These are phyloP conservation scores for Tolypocladium endophyticum DNA, from an alignment of 2,329 filamentous ascomycete species.

Conservation along the genomic window DNA sequence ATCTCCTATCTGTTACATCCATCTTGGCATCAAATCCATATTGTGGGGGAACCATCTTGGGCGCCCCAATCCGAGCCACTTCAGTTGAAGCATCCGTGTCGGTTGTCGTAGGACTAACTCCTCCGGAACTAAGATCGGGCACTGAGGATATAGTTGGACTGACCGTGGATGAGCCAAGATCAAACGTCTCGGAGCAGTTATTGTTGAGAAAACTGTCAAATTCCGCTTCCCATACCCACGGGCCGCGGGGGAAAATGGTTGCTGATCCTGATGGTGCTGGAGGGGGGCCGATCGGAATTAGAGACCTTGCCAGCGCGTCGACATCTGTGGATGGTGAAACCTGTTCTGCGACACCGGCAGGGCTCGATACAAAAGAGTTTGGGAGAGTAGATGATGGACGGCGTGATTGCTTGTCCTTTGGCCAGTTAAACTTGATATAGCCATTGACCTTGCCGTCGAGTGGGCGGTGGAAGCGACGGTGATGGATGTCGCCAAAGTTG, in stretches of 20 bases:
- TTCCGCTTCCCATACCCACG: background rate
- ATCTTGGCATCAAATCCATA: slow-evolving; percentile 19
- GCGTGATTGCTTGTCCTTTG: slow-evolving; percentile 5
- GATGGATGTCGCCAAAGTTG: slow-evolving; percentile 12
- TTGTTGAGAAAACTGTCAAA: background rate
- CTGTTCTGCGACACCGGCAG: slow-evolving; percentile 1
- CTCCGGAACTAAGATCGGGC: background rate
- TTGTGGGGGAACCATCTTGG: slow-evolving; percentile 8
- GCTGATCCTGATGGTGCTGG: background rate
- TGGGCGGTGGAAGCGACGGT: slow-evolving; percentile 18
- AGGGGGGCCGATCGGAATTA: background rate
- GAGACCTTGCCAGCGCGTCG: background rate
- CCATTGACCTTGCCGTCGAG: slow-evolving; percentile 23
- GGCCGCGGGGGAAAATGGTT: background rate
- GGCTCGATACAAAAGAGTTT: background rate
- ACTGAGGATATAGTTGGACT: background rate
- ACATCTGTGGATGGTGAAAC: background rate
- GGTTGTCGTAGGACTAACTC: background rate
- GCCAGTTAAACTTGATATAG: slow-evolving; percentile 28
- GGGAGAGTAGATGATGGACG: background rate
- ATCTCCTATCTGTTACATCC: slow-evolving; percentile 20
- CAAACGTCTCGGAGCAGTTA: background rate
- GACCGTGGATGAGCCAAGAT: background rate
- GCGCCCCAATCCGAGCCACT: slow-evolving; percentile 8
- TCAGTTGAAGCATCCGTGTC: background rate